Percentiles rank a stretch among this genome's conserved stretches.
Evolutionary conservation across 306 rosid genomes (phyloP).

Genomic region (Nissolia schottii): DNA sequence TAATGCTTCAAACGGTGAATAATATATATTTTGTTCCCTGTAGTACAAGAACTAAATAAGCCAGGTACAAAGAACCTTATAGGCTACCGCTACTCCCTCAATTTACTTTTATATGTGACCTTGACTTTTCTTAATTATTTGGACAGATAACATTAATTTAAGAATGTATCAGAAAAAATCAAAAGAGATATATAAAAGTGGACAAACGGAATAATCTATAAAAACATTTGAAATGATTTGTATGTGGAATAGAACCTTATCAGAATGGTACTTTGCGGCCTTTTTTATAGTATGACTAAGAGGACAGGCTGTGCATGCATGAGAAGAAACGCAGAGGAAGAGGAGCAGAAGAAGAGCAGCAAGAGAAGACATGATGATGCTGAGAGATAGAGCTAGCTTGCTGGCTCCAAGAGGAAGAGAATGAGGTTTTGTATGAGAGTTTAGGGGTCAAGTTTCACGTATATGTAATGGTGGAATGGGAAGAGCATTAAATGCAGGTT

Average conservation of each 20-base stretch:
- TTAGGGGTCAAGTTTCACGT: conserved; percentile 17
- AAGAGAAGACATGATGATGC: conserved; percentile 53
- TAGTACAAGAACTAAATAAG: background rate
- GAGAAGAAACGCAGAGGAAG: conserved; percentile 43
- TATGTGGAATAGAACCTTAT: conserved; percentile 30
- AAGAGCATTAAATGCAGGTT: conserved; percentile 54
- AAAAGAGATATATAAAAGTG: too few species aligned
- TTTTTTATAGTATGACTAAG: conserved; percentile 8
- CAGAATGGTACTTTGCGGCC: background rate
- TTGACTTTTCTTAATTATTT: too few species aligned
- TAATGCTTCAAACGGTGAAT: background rate
- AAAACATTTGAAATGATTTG: too few species aligned
- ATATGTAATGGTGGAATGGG: conserved; percentile 37
- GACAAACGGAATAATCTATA: too few species aligned
- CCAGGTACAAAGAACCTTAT: background rate
- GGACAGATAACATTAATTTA: too few species aligned
- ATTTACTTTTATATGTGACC: too few species aligned
- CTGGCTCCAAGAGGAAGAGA: background rate
- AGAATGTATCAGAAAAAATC: too few species aligned
- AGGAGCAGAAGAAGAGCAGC: conserved; percentile 21
- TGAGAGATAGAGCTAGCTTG: conserved; percentile 10
- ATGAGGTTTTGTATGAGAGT: background rate
- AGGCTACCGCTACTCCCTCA: too few species aligned
- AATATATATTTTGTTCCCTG: background rate
- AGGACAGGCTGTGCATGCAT: conserved; percentile 61